Evolutionary conservation across 495 filamentous ascomycete genomes (phyloP).

Genomic region (Aspergillus nanangensis): DNA sequence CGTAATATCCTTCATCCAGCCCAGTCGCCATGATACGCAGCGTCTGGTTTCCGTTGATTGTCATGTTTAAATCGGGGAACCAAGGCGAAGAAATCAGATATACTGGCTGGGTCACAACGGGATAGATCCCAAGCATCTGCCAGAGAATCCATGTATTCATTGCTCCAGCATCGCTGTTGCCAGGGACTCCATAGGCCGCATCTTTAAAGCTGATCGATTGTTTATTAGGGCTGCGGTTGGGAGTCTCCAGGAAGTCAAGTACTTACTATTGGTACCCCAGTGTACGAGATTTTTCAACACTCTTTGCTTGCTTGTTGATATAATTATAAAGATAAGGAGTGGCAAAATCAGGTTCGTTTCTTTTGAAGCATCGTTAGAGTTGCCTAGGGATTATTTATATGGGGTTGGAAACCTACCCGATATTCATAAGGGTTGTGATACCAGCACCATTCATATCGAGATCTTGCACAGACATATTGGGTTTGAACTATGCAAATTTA

Average conservation of each 20-base stretch:
- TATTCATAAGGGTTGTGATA: slow-evolving; percentile 45
- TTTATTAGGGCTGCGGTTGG: not conserved
- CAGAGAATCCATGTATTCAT: slow-evolving; percentile 68
- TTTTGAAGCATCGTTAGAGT: slow-evolving; percentile 1
- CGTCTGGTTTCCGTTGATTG: slow-evolving; percentile 48
- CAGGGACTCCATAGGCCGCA: slow-evolving; percentile 52
- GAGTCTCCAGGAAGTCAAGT: not conserved
- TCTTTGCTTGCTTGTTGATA: slow-evolving; percentile 55
- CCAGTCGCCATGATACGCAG: slow-evolving; percentile 52
- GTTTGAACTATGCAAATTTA: slow-evolving; percentile 23
- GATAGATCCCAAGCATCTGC: slow-evolving; percentile 69
- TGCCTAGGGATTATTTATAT: not conserved
- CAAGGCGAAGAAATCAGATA: slow-evolving; percentile 62
- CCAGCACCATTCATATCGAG: slow-evolving; percentile 31
- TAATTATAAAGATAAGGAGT: slow-evolving; percentile 68
- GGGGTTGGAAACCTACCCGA: slow-evolving; percentile 27
- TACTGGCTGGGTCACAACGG: slow-evolving; percentile 58
- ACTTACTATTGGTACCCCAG: slow-evolving; percentile 54
- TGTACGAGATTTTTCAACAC: slow-evolving; percentile 49
- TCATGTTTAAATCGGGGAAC: slow-evolving; percentile 55
- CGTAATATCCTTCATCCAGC: slow-evolving; percentile 47
- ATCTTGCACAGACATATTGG: slow-evolving; percentile 27
- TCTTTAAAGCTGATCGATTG: slow-evolving; percentile 24
- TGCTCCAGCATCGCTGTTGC: slow-evolving; percentile 65
- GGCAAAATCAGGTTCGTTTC: slow-evolving; percentile 63